Base-by-base conservation (phyloP, 78 protist genomes). In the Chrysochromulina tobinii region DNA sequence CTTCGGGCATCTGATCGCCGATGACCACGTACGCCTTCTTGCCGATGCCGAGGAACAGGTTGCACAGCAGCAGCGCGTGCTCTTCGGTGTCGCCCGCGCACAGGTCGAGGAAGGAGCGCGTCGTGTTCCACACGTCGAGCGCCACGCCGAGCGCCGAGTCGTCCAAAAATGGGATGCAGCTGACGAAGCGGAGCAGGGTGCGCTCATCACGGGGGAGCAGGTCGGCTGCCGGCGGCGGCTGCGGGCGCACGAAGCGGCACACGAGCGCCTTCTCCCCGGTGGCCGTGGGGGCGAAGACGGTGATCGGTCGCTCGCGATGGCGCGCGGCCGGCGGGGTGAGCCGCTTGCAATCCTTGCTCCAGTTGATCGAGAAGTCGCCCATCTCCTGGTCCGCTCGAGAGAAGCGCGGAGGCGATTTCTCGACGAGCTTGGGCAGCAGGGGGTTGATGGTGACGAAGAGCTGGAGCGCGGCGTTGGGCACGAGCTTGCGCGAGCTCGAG, bases 31-130 rank as follows among this genome's bases (percentile, higher is more conserved):
- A 75, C 14, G 58, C 25, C 58, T 51, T 58, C 23, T 75, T 50
- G 27, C 58, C 58, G n/a, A 5, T 4, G 11, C 14, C 53, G 6
- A 75, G 84, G 18, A 75, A 27, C 58, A 20, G 51, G 84, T 75
- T 75, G 84, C 84, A 75, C 27, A 75, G n/a, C n/a, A 75, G 84
- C 25, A 75, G 4, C n/a, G 84, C 84, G n/a, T 75, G 84, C 84
- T 75, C 84, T 27, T 75, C 84, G 12, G 7, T 0, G 15, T 75
- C 84, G 9, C 84, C 84, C n/a, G 84, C 84, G 59, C 57, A 23
- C 9, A 75, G 9, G 11, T 18, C 59, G 59, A 75, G 57, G 84
- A 75, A 75, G 17, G 5, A 50, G 38, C 8, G 48, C 2, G 48
- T 50, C 23, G 84, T 75, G 0, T 50, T 75, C 84, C 84, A 75